These are phyloP conservation scores for Ilex aquifolium DNA, from an alignment of 257 asterid species.

Conservation along the genomic window DNA sequence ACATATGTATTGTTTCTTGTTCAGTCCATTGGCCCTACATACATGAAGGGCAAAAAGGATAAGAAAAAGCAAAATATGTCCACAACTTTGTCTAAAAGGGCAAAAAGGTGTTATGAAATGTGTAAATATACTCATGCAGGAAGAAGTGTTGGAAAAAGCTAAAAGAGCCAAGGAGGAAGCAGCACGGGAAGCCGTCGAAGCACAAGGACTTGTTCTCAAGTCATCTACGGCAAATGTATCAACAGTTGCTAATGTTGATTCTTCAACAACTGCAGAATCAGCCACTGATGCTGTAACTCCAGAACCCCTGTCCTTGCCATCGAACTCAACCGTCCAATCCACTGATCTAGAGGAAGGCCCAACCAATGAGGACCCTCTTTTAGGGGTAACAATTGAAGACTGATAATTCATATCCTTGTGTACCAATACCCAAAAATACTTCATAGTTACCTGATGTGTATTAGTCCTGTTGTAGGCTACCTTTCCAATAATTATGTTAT, in stretches of 20 bases:
- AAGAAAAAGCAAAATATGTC: no score
- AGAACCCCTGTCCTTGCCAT: slow-evolving; percentile 7
- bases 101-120: no score
- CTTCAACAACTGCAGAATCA: slow-evolving; percentile 13
- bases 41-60: no score
- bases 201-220: slow-evolving; percentile 34
- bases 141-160: slow-evolving; percentile 82
- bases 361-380: slow-evolving; percentile 24
- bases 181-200: slow-evolving; percentile 52
- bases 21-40: no score
- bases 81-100: no score
- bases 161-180: slow-evolving; percentile 70
- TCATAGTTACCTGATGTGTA: background rate
- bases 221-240: slow-evolving; percentile 19
- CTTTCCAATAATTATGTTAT: background rate
- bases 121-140: slow-evolving; percentile 30
- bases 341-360: slow-evolving; percentile 8
- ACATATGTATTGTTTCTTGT: no score
- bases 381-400: slow-evolving; percentile 29
- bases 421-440: no score
- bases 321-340: slow-evolving; percentile 7
- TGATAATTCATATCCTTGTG: slow-evolving; percentile 13
- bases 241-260: slow-evolving; percentile 20
- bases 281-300: slow-evolving; percentile 12
- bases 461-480: background rate